phyloP scores from a whole-genome alignment of 2,329 filamentous ascomycete genomes.

The Scedosporium boydii region DNA sequence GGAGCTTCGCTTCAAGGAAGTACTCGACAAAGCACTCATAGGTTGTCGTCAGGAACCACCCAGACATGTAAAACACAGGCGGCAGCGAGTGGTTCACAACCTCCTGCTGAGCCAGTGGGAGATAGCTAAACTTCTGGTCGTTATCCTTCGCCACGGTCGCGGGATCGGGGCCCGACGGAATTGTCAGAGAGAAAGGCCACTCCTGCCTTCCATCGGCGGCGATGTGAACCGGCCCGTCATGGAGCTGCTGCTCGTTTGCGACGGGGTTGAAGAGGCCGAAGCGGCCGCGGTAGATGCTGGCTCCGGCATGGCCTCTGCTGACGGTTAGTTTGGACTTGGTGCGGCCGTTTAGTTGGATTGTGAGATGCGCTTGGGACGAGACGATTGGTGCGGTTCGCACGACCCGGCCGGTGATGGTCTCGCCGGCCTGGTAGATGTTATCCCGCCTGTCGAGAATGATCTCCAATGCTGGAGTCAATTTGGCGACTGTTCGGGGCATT shows the following conservation, averaged over 20 bases:
- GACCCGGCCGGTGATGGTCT: conserved; percentile 17
- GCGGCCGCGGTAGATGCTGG: conserved; percentile 13
- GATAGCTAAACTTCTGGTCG: conserved; percentile 11
- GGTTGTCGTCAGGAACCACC: not conserved
- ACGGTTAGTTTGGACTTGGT: conserved; percentile 17
- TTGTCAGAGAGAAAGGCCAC: conserved; percentile 20
- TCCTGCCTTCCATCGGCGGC: not conserved
- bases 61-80: not conserved
- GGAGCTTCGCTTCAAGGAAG: conserved; percentile 19
- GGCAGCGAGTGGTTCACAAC: conserved; percentile 12
- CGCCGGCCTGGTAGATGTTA: conserved; percentile 12
- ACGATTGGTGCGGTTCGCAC: conserved; percentile 13
- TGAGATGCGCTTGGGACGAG: conserved; percentile 13
- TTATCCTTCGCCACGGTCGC: not conserved
- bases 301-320: conserved; percentile 7
- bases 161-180: conserved; percentile 13
- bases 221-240: conserved; percentile 18
- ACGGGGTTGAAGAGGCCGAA: conserved; percentile 16
- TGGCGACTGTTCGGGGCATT: not conserved
- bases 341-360: conserved; percentile 15
- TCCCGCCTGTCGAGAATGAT: not conserved
- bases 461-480: not conserved
- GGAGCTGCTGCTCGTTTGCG: conserved; percentile 10
- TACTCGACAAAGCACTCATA: conserved; percentile 26
- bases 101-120: conserved; percentile 4